Percentiles rank a stretch among this genome's conserved stretches.
These are phyloP conservation scores for Aspergillus piperis DNA, from an alignment of 2,329 filamentous ascomycete genomes.

Conservation along the genomic window DNA sequence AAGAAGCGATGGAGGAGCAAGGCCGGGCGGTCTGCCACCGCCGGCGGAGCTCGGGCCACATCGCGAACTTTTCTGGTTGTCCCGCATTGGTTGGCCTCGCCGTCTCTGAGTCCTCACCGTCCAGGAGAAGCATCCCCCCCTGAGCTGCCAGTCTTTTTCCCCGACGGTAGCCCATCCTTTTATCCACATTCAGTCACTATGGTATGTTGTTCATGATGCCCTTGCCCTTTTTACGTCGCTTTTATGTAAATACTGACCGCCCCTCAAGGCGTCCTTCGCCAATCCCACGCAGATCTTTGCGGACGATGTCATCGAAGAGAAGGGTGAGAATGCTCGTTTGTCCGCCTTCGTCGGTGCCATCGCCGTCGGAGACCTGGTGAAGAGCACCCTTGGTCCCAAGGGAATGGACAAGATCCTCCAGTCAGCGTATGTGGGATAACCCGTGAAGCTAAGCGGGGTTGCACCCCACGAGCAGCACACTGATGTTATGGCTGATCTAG, in stretches of 20 bases:
- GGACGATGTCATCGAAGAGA: constrained; percentile 95
- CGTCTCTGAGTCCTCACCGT: constrained; percentile 10
- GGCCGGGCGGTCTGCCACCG: constrained; percentile 22
- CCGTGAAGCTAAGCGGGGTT: constrained; percentile 19
- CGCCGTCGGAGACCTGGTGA: constrained; percentile 94
- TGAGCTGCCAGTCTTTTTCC: constrained; percentile 22
- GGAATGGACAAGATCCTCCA: constrained; percentile 99
- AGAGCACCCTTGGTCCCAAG: constrained; percentile 95
- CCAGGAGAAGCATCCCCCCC: constrained; percentile 13
- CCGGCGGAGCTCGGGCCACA: constrained; percentile 29
- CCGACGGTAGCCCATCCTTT: constrained; percentile 21
- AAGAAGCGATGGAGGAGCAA: background rate
- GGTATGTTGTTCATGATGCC: constrained; percentile 22
- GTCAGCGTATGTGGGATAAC: constrained; percentile 69
- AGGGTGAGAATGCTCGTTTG: constrained; percentile 97
- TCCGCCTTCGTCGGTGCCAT: constrained; percentile 98
- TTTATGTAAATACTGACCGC: constrained; percentile 15
- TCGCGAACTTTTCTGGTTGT: constrained; percentile 34
- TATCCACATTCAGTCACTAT: constrained; percentile 28
- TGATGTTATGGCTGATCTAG: constrained; percentile 45
- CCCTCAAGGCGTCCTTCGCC: constrained; percentile 42
- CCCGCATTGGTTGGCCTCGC: constrained; percentile 23
- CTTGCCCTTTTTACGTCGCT: background rate
- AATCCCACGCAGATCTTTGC: constrained; percentile 98
- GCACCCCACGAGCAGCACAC: constrained; percentile 16